phyloP scores from a whole-genome alignment of 176 grass and related monocot genomes.

The Carex parvula region DNA sequence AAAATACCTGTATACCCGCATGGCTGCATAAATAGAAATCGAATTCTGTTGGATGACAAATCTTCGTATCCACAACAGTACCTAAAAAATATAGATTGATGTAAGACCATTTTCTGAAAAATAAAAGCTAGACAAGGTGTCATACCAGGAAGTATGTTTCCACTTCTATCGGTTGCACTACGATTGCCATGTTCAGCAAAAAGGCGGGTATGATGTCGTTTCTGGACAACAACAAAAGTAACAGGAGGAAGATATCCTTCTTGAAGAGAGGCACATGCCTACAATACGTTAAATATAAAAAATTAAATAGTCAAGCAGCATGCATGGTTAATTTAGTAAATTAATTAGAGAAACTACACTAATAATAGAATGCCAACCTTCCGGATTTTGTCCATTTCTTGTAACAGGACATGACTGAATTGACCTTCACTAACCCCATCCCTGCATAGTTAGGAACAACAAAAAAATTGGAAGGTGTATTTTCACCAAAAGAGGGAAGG shows the following conservation, averaged over 20 bases:
- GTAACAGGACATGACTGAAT: slow-evolving; percentile 51
- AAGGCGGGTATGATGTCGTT: slow-evolving; percentile 73
- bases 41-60: slow-evolving; percentile 87
- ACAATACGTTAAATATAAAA: slow-evolving; percentile 1
- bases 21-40: slow-evolving; percentile 92
- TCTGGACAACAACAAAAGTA: slow-evolving; percentile 86
- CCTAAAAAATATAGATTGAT: slow-evolving; percentile 34
- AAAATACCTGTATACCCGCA: slow-evolving; percentile 82
- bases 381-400: slow-evolving; percentile 71
- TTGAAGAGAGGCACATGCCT: slow-evolving; percentile 74
- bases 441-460: slow-evolving; percentile 21
- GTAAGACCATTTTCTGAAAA: not conserved
- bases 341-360: not conserved
- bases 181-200: slow-evolving; percentile 61
- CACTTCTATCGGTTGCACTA: slow-evolving; percentile 59
- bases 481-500: not conserved
- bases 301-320: not conserved
- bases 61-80: slow-evolving; percentile 70
- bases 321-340: not conserved
- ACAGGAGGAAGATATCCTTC: slow-evolving; percentile 54
- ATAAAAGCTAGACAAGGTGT: not conserved
- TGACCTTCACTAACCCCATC: slow-evolving; percentile 87
- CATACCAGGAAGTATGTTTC: slow-evolving; percentile 79
- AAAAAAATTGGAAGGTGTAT: not conserved
- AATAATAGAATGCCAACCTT: slow-evolving; percentile 30